A percentile compares a stretch with the other conserved stretches of the same genome.
Evolutionary conservation across 805 yeast genomes (phyloP).

Genomic region (Peterozyma toletana): DNA sequence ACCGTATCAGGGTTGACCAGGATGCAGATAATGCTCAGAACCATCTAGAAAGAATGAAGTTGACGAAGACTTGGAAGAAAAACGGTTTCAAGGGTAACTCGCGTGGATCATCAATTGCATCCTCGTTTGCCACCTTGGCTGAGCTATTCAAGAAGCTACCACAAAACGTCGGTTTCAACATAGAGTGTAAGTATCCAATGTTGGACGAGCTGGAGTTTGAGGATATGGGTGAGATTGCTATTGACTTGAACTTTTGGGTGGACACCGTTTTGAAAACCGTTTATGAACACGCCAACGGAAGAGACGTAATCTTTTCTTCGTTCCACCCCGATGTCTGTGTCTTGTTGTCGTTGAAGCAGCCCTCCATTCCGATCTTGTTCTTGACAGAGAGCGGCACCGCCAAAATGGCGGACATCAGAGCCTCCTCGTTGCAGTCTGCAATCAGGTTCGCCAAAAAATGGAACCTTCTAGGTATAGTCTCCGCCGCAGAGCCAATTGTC

Average conservation of each 20-base stretch:
- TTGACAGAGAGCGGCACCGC: slow-evolving; percentile 84
- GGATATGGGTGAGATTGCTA: slow-evolving; percentile 77
- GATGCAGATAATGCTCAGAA: slow-evolving; percentile 25
- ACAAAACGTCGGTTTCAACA: slow-evolving; percentile 80
- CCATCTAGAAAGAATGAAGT: slow-evolving; percentile 58
- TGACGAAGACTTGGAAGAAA: slow-evolving; percentile 81
- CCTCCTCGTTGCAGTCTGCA: slow-evolving; percentile 83
- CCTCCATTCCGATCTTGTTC: slow-evolving; percentile 84
- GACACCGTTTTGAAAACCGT: slow-evolving; percentile 79
- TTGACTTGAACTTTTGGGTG: slow-evolving; percentile 80
- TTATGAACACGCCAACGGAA: slow-evolving; percentile 67
- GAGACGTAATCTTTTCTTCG: slow-evolving; percentile 86
- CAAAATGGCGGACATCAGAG: slow-evolving; percentile 84
- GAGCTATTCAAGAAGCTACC: slow-evolving; percentile 83
- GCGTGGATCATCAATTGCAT: slow-evolving; percentile 83
- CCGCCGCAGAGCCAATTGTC: slow-evolving; percentile 83
- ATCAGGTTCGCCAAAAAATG: slow-evolving; percentile 85
- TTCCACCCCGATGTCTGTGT: slow-evolving; percentile 93
- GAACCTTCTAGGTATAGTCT: slow-evolving; percentile 87
- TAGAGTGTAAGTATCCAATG: slow-evolving; percentile 94
- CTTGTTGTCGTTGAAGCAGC: slow-evolving; percentile 83
- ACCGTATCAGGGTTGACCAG: slow-evolving; percentile 17
- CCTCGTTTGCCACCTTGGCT: slow-evolving; percentile 82
- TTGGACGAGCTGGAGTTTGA: slow-evolving; percentile 86
- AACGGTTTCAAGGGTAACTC: slow-evolving; percentile 90